phyloP scores from a whole-genome alignment of 129 eudicot species.

The Daucus carota region DH1_v3.0 NC_030389.2:27898501-27899000 shows the following conservation, averaged over 20 bases:
- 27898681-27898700: constrained; percentile 86
- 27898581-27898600: not conserved
- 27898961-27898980: not conserved
- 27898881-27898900: not conserved
- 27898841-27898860: not conserved
- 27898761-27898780: constrained; percentile 94
- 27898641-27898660: constrained; percentile 39
- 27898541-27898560: not conserved
- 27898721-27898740: constrained; percentile 94
- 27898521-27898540: not conserved
- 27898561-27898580: not conserved
- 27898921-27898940: not conserved
- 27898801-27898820: not conserved
- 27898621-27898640: constrained; percentile 21
- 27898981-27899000: not conserved
- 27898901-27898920: not conserved
- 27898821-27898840: not conserved
- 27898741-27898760: constrained; percentile 97
- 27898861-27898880: not conserved
- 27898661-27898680: constrained; percentile 87
- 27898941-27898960: not conserved
- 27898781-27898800: constrained; percentile 53
- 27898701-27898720: constrained; percentile 95
- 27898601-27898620: not conserved
- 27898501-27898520: not conserved